Evolutionary conservation across 2,329 filamentous ascomycete genomes (phyloP).

Genomic region (Teratosphaeria viscida): DNA sequence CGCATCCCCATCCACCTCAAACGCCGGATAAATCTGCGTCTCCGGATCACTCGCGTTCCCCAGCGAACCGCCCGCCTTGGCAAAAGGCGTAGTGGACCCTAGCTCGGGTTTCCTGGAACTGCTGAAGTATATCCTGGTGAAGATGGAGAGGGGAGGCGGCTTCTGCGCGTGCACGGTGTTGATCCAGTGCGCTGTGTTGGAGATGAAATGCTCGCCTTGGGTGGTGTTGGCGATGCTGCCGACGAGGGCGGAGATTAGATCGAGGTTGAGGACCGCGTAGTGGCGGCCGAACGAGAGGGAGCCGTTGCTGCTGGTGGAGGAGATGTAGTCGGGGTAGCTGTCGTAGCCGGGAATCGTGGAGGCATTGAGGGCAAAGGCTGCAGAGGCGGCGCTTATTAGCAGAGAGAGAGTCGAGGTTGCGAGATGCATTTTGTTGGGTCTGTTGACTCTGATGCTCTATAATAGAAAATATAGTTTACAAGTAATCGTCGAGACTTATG

Average conservation of each 20-base stretch:
- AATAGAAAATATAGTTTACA: background rate
- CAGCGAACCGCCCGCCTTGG: constrained; percentile 21
- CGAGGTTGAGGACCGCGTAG: constrained; percentile 36
- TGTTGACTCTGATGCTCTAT: background rate
- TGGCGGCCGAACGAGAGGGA: constrained; percentile 24
- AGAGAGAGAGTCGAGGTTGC: background rate
- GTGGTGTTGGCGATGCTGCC: constrained; percentile 23
- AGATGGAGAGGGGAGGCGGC: constrained; percentile 29
- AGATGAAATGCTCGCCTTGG: constrained; percentile 26
- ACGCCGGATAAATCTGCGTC: constrained; percentile 26
- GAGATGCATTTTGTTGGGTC: background rate
- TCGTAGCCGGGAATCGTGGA: constrained; percentile 12
- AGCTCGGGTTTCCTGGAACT: constrained; percentile 28
- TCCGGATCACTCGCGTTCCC: constrained; percentile 19
- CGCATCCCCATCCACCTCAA: constrained; percentile 22
- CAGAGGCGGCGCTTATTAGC: background rate
- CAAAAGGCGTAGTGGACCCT: constrained; percentile 26
- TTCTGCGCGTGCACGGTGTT: constrained; percentile 28
- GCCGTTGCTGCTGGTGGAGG: constrained; percentile 13
- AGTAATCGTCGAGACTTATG: background rate
- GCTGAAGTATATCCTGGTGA: constrained; percentile 30
- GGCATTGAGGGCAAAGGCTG: background rate
- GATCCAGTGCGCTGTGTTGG: constrained; percentile 29
- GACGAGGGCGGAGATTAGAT: constrained; percentile 31
- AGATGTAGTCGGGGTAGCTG: constrained; percentile 10